These are phyloP conservation scores for Metarhizium sp. DNA, from an alignment of 2,329 filamentous ascomycete species.

Conservation along the genomic window DNA sequence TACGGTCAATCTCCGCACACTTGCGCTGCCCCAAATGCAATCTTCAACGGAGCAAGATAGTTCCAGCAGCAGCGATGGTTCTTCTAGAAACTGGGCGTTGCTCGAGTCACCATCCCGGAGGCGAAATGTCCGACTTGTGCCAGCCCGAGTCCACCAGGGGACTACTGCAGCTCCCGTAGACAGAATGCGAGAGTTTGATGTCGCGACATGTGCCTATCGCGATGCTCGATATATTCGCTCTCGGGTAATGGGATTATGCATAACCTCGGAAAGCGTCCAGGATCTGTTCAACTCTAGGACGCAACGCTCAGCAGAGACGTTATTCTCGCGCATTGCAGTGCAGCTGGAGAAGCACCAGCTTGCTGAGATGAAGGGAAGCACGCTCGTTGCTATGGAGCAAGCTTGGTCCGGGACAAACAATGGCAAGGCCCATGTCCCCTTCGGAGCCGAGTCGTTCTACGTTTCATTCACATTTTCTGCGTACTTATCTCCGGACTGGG, in stretches of 20 bases:
- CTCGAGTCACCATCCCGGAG: too few relatives aligned
- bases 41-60: too few relatives aligned
- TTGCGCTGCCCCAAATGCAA: too few relatives aligned
- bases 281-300: background rate
- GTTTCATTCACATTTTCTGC: background rate
- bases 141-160: too few relatives aligned
- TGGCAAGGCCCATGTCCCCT: background rate
- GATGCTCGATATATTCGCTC: background rate
- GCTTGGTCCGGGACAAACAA: background rate
- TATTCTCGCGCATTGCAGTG: background rate
- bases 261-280: background rate
- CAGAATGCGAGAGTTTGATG: background rate
- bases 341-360: background rate
- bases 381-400: background rate
- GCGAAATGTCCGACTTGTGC: too few relatives aligned
- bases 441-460: background rate
- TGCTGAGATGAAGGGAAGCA: background rate
- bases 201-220: background rate
- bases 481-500: background rate
- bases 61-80: too few relatives aligned
- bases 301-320: background rate
- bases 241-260: background rate
- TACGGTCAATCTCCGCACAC: too few relatives aligned
- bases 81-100: too few relatives aligned
- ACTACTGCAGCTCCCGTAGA: too few relatives aligned